Conservation (phyloP, 805 yeast genomes). For the Kodamaea laetipori region DNA sequence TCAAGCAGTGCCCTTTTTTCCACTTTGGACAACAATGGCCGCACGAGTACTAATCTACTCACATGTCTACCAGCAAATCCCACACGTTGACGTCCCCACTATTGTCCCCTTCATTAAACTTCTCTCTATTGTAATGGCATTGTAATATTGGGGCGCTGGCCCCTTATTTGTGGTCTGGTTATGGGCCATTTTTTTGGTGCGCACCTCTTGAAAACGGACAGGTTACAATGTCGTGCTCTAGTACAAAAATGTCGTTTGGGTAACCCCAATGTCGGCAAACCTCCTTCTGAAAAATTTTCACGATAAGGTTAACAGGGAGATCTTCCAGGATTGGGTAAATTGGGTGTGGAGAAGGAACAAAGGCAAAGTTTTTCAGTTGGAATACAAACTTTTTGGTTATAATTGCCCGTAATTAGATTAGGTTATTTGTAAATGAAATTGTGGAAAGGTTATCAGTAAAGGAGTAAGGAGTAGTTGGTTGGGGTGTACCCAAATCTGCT, state of each 20-base stretch:
- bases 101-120: neutral
- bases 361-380: too few species aligned
- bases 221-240: too few species aligned
- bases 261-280: neutral
- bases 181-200: neutral
- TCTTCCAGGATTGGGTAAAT: neutral
- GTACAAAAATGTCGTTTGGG: too few species aligned
- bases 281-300: constrained; percentile 4
- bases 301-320: neutral
- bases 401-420: too few species aligned
- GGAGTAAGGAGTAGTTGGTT: too few species aligned
- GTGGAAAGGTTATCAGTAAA: too few species aligned
- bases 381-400: too few species aligned
- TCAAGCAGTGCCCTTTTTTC: too few species aligned
- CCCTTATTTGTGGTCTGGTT: constrained; percentile 1
- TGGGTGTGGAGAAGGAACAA: neutral
- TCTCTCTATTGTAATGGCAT: neutral
- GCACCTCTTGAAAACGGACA: neutral
- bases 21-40: too few species aligned
- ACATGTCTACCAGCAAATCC: neutral
- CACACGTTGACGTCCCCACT: constrained; percentile 1
- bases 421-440: too few species aligned
- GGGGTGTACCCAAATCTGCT: too few species aligned
- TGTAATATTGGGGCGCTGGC: neutral
- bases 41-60: neutral